A percentile compares a stretch with the other conserved stretches of the same genome.
These are phyloP conservation scores for Fusarium coffeatum DNA, from an alignment of 2,329 filamentous ascomycete species.

Conservation along the genomic window DNA sequence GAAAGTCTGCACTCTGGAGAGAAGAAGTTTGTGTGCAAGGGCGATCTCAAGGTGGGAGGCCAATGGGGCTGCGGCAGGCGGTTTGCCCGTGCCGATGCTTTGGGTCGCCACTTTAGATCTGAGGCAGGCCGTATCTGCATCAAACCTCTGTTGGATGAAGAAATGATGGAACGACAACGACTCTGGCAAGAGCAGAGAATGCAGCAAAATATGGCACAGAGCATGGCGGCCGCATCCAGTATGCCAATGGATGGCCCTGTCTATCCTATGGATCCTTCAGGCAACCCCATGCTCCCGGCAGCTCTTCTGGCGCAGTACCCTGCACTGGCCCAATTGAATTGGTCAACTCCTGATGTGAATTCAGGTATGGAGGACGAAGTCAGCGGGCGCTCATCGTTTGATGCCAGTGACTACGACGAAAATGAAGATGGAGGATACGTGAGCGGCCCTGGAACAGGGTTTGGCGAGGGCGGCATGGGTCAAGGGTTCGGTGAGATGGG, in stretches of 20 bases:
- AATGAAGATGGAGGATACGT: constrained; percentile 77
- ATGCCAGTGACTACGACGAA: constrained; percentile 81
- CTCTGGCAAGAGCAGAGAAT: constrained; percentile 79
- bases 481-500: constrained; percentile 61
- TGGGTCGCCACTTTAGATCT: constrained; percentile 93
- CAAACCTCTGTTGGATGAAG: constrained; percentile 95
- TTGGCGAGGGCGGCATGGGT: constrained; percentile 66
- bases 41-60: constrained; percentile 83
- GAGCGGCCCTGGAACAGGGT: constrained; percentile 70
- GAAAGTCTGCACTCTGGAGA: constrained; percentile 96
- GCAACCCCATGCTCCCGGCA: constrained; percentile 79
- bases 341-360: constrained; percentile 74
- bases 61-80: constrained; percentile 94
- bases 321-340: constrained; percentile 89
- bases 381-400: constrained; percentile 84
- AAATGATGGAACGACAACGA: constrained; percentile 84
- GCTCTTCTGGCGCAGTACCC: constrained; percentile 93
- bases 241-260: constrained; percentile 69
- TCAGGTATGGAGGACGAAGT: constrained; percentile 80
- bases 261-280: constrained; percentile 66
- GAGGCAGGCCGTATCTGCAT: constrained; percentile 97
- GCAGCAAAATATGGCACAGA: constrained; percentile 72
- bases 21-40: constrained; percentile 98
- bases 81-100: constrained; percentile 93
- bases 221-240: constrained; percentile 63